These are phyloP conservation scores for Cladosporium colombiae DNA, from an alignment of 2,329 filamentous ascomycete genomes.

Conservation along the genomic window DNA sequence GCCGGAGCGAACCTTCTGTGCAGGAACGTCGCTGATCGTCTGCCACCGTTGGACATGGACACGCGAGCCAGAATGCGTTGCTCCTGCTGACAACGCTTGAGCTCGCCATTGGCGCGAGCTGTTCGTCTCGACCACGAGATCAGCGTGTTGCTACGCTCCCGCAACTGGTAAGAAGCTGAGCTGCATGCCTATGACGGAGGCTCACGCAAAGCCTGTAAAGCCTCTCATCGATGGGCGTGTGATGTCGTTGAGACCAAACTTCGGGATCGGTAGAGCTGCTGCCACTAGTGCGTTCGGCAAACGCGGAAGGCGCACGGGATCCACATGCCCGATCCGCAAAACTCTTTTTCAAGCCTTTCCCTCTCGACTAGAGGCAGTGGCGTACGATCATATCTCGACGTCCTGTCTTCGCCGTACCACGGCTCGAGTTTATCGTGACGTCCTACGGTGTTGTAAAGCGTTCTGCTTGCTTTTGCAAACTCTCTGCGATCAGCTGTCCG, in stretches of 20 bases:
- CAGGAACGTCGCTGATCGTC: conserved; percentile 7
- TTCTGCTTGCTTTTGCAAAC: not conserved
- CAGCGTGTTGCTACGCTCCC: not conserved
- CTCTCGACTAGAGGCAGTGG: conserved; percentile 12
- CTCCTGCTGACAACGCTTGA: not conserved
- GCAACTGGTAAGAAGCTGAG: not conserved
- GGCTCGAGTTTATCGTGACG: not conserved
- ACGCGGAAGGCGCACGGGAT: conserved; percentile 16
- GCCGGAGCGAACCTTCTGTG: conserved; percentile 10
- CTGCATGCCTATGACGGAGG: not conserved
- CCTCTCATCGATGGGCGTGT: conserved; percentile 8
- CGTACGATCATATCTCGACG: conserved; percentile 18
- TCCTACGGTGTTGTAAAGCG: not conserved
- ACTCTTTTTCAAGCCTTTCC: conserved; percentile 8
- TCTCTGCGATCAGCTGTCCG: not conserved
- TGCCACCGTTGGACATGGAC: not conserved
- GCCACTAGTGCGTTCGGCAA: not conserved
- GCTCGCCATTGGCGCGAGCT: not conserved
- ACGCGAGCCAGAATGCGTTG: not conserved
- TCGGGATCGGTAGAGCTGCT: not conserved
- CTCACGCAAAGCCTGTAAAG: conserved; percentile 11
- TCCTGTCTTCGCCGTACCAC: not conserved
- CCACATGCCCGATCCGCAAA: conserved; percentile 7
- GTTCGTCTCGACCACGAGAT: not conserved
- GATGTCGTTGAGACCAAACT: conserved; percentile 17